A percentile compares a stretch with the other conserved stretches of the same genome.
These are phyloP conservation scores for Xeromyces bisporus DNA, from an alignment of 495 filamentous ascomycete genomes.

Conservation along the genomic window DNA sequence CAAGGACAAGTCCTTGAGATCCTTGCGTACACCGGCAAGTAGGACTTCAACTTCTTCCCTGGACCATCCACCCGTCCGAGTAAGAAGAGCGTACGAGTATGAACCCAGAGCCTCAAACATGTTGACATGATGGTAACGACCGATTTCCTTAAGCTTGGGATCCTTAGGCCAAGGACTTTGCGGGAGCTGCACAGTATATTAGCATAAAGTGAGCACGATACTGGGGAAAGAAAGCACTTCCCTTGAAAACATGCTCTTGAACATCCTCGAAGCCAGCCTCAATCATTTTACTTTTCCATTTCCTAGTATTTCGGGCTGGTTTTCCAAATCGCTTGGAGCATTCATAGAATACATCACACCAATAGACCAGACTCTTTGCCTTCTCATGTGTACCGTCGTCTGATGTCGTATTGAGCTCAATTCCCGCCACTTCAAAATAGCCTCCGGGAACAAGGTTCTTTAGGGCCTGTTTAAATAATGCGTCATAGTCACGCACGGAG, in stretches of 20 bases:
- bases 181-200: no score
- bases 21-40: no score
- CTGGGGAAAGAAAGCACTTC: slow-evolving; percentile 9
- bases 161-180: no score
- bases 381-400: slow-evolving; percentile 28
- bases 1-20: no score
- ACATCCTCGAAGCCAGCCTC: slow-evolving; percentile 40
- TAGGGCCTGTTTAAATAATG: slow-evolving; percentile 11
- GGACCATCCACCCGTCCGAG: no score
- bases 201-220: no score
- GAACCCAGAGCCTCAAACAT: no score
- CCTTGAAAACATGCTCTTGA: slow-evolving; percentile 34
- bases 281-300: slow-evolving; percentile 12
- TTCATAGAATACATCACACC: slow-evolving; percentile 2
- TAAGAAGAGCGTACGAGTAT: no score
- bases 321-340: slow-evolving; percentile 2
- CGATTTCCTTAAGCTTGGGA: no score
- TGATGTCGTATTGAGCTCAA: slow-evolving; percentile 25
- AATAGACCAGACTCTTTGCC: slow-evolving; percentile 4
- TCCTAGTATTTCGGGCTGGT: slow-evolving; percentile 23
- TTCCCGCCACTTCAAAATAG: slow-evolving; percentile 42
- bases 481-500: slow-evolving; percentile 25
- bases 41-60: no score
- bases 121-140: no score
- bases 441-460: slow-evolving; percentile 39